Percentiles rank a stretch among this genome's conserved stretches.
Evolutionary conservation across 163 green algal genomes (phyloP).

Genomic region (Chlamydomonas reinhardtii): DNA sequence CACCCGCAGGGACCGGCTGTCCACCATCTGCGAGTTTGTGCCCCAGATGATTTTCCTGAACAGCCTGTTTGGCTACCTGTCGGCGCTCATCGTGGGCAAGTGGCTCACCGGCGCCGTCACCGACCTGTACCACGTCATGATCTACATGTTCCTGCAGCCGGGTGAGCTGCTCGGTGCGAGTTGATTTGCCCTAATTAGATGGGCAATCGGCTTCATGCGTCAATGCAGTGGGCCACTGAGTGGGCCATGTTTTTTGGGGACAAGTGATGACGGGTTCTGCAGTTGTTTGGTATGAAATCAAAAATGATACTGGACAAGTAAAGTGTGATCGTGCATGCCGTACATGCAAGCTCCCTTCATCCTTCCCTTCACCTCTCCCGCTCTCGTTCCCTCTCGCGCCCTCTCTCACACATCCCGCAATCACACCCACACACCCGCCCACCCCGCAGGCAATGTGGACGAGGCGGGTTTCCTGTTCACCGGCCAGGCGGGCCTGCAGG

Average conservation of each 20-base stretch:
- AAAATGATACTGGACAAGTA: no score
- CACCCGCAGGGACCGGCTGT: slow-evolving; percentile 84
- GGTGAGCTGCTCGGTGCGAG: no score
- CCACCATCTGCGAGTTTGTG: slow-evolving; percentile 93
- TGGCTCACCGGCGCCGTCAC: slow-evolving; percentile 80
- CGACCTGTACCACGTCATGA: slow-evolving; percentile 99
- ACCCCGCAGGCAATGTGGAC: slow-evolving; percentile 54
- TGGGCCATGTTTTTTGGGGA: no score
- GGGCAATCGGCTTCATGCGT: no score
- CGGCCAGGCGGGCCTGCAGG: slow-evolving; percentile 62
- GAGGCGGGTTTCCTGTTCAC: slow-evolving; percentile 69
- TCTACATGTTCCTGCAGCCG: slow-evolving; percentile 99
- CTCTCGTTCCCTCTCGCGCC: neutral
- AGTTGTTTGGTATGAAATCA: no score
- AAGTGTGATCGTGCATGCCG: no score
- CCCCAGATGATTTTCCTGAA: slow-evolving; percentile 99
- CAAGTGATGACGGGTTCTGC: no score
- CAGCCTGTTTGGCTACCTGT: slow-evolving; percentile 97
- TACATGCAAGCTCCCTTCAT: no score
- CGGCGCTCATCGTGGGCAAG: slow-evolving; percentile 95
- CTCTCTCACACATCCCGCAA: neutral
- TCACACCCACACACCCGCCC: neutral
- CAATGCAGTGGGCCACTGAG: no score
- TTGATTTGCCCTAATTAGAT: no score
- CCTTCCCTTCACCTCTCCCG: no score